A percentile compares a stretch with the other conserved stretches of the same genome.
These are phyloP conservation scores for Posidonia oceanica DNA, from an alignment of 116 monocot species.

Conservation along the genomic window DNA sequence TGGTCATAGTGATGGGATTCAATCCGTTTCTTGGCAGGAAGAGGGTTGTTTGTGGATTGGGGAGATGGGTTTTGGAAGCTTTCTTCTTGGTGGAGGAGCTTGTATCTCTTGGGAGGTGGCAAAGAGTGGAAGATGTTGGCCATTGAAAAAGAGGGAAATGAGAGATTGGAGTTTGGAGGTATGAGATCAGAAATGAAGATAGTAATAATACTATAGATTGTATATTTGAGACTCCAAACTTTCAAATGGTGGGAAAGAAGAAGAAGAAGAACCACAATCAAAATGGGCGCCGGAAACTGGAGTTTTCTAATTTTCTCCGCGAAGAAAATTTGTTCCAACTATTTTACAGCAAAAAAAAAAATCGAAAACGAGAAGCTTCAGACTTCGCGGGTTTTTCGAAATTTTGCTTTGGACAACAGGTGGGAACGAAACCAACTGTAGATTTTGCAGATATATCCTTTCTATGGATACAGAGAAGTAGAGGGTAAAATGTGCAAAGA, in stretches of 20 bases:
- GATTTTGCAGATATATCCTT: not conserved
- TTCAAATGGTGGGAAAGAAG: not conserved
- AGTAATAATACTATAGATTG: too few species aligned
- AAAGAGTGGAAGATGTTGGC: slow-evolving; percentile 19
- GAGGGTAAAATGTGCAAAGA: not conserved
- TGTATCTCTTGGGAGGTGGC: slow-evolving; percentile 67
- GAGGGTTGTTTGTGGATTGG: slow-evolving; percentile 8
- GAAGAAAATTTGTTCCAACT: not conserved
- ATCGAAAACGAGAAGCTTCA: not conserved
- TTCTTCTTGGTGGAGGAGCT: slow-evolving; percentile 25
- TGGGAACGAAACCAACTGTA: not conserved
- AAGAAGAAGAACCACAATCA: not conserved
- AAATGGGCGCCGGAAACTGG: too few species aligned
- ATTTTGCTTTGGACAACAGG: not conserved
- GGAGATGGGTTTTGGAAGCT: not conserved
- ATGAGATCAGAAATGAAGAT: not conserved
- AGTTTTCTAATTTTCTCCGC: not conserved
- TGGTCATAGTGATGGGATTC: slow-evolving; percentile 3
- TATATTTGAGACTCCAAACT: too few species aligned
- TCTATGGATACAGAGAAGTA: not conserved
- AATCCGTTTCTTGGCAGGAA: slow-evolving; percentile 49
- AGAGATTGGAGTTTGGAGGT: not conserved
- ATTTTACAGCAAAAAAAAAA: not conserved
- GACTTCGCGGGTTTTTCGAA: not conserved
- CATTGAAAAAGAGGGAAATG: slow-evolving; percentile 11